phyloP scores from a whole-genome alignment of 371 early-diverging fungal genomes.

The Basidiobolus heterosporus region DNA sequence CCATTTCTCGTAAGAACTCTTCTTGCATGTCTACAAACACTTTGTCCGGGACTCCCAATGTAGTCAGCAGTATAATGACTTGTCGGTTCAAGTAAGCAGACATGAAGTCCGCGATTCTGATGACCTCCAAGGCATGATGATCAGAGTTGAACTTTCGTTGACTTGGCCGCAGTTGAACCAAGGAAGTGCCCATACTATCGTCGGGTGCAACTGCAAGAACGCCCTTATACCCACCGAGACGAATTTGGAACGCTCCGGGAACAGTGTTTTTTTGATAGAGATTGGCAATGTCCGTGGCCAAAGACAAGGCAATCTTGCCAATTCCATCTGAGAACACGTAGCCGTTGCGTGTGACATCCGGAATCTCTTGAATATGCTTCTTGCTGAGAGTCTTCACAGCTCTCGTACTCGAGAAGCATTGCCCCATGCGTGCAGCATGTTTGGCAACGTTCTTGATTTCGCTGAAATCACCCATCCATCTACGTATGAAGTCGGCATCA shows the following conservation, averaged over 20 bases:
- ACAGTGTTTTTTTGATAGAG: slow-evolving; percentile 21
- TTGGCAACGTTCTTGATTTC: slow-evolving; percentile 55
- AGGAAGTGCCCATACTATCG: slow-evolving; percentile 1
- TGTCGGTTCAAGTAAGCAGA: slow-evolving; percentile 58
- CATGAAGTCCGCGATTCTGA: slow-evolving; percentile 30
- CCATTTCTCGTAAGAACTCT: slow-evolving; percentile 23
- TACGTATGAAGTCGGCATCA: slow-evolving; percentile 25
- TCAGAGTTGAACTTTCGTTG: slow-evolving; percentile 48
- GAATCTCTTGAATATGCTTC: slow-evolving; percentile 25
- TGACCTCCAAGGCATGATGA: slow-evolving; percentile 43
- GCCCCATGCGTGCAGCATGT: slow-evolving; percentile 56
- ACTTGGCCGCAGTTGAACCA: slow-evolving; percentile 40
- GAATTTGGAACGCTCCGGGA: slow-evolving; percentile 67
- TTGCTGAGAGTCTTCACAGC: slow-evolving; percentile 20
- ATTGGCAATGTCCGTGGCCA: slow-evolving; percentile 30
- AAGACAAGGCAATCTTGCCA: slow-evolving; percentile 37
- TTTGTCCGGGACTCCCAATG: slow-evolving; percentile 41
- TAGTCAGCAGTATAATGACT: slow-evolving; percentile 42
- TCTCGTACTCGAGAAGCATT: slow-evolving; percentile 53
- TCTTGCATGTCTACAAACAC: slow-evolving; percentile 30
- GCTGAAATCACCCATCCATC: slow-evolving; percentile 62
- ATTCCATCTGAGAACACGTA: slow-evolving; percentile 72
- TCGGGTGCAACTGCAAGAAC: slow-evolving; percentile 6
- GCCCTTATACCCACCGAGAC: slow-evolving; percentile 75
- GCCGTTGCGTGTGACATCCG: slow-evolving; percentile 31